Conservation (phyloP, 2,329 filamentous ascomycete species). For the Allantophomopsis cytisporea region DNA sequence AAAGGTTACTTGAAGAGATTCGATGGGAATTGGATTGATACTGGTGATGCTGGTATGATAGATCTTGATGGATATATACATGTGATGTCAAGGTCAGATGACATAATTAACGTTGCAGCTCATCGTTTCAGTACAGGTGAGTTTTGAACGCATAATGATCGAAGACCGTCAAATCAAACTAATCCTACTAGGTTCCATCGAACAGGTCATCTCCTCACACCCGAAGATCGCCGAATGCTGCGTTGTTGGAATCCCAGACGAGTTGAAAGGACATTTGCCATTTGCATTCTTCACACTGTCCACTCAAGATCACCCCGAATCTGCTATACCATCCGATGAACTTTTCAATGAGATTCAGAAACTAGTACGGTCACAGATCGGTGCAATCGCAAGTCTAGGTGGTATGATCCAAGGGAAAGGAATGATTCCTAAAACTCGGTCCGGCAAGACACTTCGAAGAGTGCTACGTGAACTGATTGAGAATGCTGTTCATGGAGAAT, state of each 20-base stretch:
- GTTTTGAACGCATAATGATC: constrained; percentile 9
- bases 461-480: constrained; percentile 76
- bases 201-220: constrained; percentile 80
- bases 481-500: constrained; percentile 62
- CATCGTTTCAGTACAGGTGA: constrained; percentile 79
- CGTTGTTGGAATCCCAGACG: constrained; percentile 75
- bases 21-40: constrained; percentile 72
- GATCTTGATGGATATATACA: constrained; percentile 58
- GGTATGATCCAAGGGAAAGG: constrained; percentile 74
- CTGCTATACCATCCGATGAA: constrained; percentile 31
- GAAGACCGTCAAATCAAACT: neutral
- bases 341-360: constrained; percentile 51
- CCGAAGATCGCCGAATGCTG: constrained; percentile 70
- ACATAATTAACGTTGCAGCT: constrained; percentile 92
- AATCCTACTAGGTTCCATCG: constrained; percentile 53
- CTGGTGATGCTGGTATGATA: constrained; percentile 79
- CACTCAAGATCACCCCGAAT: constrained; percentile 32
- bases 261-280: constrained; percentile 78
- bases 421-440: constrained; percentile 85
- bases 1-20: constrained; percentile 77
- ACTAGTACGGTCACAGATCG: constrained; percentile 67
- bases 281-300: constrained; percentile 73
- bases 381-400: constrained; percentile 72
- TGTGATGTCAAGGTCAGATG: constrained; percentile 56
- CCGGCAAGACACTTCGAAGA: constrained; percentile 78